phyloP scores from a whole-genome alignment of 2,329 filamentous ascomycete genomes.

The Alternaria ethzedia region DNA sequence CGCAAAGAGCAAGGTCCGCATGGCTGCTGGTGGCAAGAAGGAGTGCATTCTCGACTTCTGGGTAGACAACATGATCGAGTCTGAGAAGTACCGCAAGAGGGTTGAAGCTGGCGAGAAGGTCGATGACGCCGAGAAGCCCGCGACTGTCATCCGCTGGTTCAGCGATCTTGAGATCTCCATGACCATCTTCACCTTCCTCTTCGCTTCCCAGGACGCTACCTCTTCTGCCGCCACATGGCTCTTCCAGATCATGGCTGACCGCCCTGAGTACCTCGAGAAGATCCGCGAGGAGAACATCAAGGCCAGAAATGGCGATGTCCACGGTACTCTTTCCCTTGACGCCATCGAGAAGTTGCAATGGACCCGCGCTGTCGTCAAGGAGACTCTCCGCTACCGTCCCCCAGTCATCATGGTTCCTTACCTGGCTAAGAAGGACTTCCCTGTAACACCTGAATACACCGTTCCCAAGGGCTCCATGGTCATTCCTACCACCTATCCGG shows the following conservation, averaged over 20 bases:
- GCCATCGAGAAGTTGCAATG: conserved; percentile 87
- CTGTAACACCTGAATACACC: conserved; percentile 86
- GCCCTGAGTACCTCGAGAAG: conserved; percentile 88
- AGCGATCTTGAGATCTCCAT: conserved; percentile 89
- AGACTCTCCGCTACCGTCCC: conserved; percentile 77
- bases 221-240: conserved; percentile 93
- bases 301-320: conserved; percentile 74
- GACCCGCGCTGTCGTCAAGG: conserved; percentile 84
- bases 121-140: conserved; percentile 75
- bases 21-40: conserved; percentile 84
- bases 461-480: conserved; percentile 95
- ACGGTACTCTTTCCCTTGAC: conserved; percentile 77
- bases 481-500: conserved; percentile 87
- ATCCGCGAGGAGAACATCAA: conserved; percentile 89
- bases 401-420: conserved; percentile 98
- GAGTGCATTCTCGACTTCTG: conserved; percentile 96
- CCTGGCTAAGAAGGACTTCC: conserved; percentile 92
- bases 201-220: conserved; percentile 96
- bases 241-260: conserved; percentile 92
- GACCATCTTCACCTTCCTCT: conserved; percentile 95
- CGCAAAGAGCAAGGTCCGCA: conserved; percentile 89
- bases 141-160: conserved; percentile 83
- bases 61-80: conserved; percentile 81
- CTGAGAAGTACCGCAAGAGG: conserved; percentile 79
- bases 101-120: conserved; percentile 71